phyloP scores from a whole-genome alignment of 2,329 filamentous ascomycete species.

The Scedosporium minutisporum region DNA sequence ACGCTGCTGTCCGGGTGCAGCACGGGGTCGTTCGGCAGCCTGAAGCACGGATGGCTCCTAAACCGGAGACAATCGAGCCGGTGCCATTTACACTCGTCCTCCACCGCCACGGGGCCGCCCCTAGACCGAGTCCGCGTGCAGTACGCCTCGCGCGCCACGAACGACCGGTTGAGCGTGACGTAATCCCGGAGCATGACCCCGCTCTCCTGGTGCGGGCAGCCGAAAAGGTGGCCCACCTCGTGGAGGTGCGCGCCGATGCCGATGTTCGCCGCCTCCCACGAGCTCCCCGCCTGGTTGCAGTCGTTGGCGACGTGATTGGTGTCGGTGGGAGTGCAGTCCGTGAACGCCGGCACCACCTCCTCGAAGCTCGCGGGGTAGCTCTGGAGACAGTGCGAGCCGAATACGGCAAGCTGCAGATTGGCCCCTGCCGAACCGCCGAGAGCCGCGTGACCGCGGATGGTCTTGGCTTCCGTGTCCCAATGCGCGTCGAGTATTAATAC shows the following conservation, averaged over 20 bases:
- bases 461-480: slow-evolving; percentile 66
- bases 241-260: slow-evolving; percentile 90
- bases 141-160: slow-evolving; percentile 71
- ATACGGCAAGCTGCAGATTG: slow-evolving; percentile 73
- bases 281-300: slow-evolving; percentile 76
- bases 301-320: slow-evolving; percentile 74
- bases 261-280: slow-evolving; percentile 91
- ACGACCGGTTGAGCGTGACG: slow-evolving; percentile 72
- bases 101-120: slow-evolving; percentile 62
- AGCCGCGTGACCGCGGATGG: slow-evolving; percentile 72
- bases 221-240: slow-evolving; percentile 82
- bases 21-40: slow-evolving; percentile 64
- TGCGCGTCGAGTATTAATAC: slow-evolving; percentile 79
- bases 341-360: slow-evolving; percentile 81
- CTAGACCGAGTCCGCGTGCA: slow-evolving; percentile 79
- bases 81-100: slow-evolving; percentile 88
- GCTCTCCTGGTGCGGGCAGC: slow-evolving; percentile 78
- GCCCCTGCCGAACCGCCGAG: slow-evolving; percentile 61
- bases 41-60: slow-evolving; percentile 82
- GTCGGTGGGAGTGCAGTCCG: slow-evolving; percentile 83
- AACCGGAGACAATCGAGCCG: slow-evolving; percentile 82
- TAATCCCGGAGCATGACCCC: slow-evolving; percentile 94
- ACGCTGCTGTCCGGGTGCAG: slow-evolving; percentile 62
- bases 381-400: slow-evolving; percentile 84
- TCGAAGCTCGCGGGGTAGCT: slow-evolving; percentile 85